Evolutionary conservation across 129 eudicot species (phyloP).

Genomic region (Scalesia atractyloides): DNA sequence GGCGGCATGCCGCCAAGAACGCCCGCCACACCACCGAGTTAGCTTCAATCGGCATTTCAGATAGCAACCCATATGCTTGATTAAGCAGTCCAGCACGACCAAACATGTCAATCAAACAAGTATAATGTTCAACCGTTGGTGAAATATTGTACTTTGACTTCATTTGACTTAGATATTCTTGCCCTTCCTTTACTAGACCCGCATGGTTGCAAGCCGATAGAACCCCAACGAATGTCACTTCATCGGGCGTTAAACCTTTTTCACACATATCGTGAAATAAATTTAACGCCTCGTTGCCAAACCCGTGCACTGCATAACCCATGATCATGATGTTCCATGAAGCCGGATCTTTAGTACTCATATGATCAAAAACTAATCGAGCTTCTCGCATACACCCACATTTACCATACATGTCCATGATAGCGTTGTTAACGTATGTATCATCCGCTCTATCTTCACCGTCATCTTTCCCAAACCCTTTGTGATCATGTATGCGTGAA

Average conservation of each 20-base stretch:
- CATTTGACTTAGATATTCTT: constrained; percentile 57
- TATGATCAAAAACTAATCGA: constrained; percentile 50
- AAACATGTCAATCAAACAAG: constrained; percentile 83
- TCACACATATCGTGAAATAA: constrained; percentile 53
- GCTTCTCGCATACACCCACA: constrained; percentile 76
- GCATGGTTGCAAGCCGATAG: constrained; percentile 73
- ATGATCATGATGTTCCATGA: constrained; percentile 93
- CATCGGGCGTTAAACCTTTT: constrained; percentile 49
- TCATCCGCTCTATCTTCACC: constrained; percentile 27
- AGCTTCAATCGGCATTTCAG: constrained; percentile 54
- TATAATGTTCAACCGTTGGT: constrained; percentile 71
- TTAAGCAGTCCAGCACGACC: constrained; percentile 83
- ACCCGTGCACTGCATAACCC: constrained; percentile 84
- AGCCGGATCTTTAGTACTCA: constrained; percentile 59
- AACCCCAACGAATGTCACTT: constrained; percentile 74
- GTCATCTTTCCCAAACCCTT: constrained; percentile 45
- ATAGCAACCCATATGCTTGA: constrained; percentile 62
- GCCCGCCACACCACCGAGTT: constrained; percentile 83
- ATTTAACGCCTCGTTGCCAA: constrained; percentile 59
- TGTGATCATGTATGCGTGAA: constrained; percentile 66
- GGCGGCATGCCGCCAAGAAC: constrained; percentile 65
- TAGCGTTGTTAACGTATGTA: constrained; percentile 49
- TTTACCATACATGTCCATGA: constrained; percentile 86
- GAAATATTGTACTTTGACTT: constrained; percentile 38
- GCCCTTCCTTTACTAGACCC: constrained; percentile 62